Evolutionary conservation across 202 grass and related monocot species (phyloP), one percentile per base, ranked within the genome.

Genomic region (Eragrostis tef): DNA sequence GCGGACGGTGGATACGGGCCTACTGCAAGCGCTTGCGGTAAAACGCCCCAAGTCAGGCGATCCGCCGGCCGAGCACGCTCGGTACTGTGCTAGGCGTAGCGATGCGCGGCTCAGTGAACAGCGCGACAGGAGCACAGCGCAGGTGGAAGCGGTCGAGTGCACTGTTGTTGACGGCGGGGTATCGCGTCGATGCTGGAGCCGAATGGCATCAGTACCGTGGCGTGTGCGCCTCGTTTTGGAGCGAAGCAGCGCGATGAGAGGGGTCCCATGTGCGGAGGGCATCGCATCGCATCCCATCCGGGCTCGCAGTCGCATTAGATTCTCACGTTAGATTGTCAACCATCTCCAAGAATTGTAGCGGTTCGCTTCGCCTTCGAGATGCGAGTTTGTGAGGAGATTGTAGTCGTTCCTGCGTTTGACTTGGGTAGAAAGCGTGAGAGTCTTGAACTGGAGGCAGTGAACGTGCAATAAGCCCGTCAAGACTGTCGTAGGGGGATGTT

Each of bases 301-400:
- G 34, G 34, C 34, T 39, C 34, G 34, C 3, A n/a, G n/a, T n/a
- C n/a, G n/a, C n/a, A n/a, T n/a, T n/a, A 39, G 34, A 74, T 83
- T 60, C 71, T 31, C 10, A 2, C 75, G 17, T 34, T 22, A 25
- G 39, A 31, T 48, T 68, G 72, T 76, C 72, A 68, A 84, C 81
- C 24, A 31, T 44, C 42, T 6, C 17, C 5, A 6, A 5, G 60
- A 7, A 11, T 48, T 1, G 9, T 17, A 12, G 25, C 48, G 10
- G 65, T 6, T 7, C 0, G 64, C 25, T n/a, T n/a, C n/a, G 27
- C 2, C 62, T 36, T 46, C 6, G 49, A 46, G 19, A 14, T 17
- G 8, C 42, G 45, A 4, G 70, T 39, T 5, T n/a, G 4, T 29
- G 21, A 50, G 21, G 21, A n/a, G n/a, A n/a, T 7, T 22, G 46